These are phyloP conservation scores for Tinospora cordifolia DNA, from an alignment of 164 flowering plant genomes.

Conservation along the genomic window DNA sequence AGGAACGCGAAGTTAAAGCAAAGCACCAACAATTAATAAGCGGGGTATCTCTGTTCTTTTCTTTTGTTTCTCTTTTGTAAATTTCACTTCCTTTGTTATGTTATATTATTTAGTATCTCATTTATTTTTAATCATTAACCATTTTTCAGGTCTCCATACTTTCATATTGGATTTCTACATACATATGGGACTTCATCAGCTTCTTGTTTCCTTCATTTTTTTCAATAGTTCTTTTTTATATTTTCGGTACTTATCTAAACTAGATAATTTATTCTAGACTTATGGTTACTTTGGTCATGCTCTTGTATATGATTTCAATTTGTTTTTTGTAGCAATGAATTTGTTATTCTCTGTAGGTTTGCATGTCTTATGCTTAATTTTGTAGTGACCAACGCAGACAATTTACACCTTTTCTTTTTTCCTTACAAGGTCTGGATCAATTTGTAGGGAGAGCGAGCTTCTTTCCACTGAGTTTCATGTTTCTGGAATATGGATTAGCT, in stretches of 20 bases:
- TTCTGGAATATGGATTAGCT: conserved; percentile 82
- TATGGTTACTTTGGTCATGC: neutral
- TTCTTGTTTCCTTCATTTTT: conserved; percentile 74
- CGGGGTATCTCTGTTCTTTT: conserved; percentile 53
- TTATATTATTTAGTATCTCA: neutral
- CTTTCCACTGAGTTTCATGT: conserved; percentile 55
- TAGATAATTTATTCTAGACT: neutral
- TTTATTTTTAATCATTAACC: neutral
- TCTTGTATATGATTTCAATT: neutral
- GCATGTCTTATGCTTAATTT: neutral
- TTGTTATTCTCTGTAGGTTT: neutral
- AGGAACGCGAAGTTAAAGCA: conserved; percentile 97
- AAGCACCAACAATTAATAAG: conserved; percentile 95
- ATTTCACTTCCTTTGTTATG: neutral
- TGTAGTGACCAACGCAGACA: neutral
- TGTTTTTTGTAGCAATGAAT: neutral
- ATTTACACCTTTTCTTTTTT: conserved; percentile 5
- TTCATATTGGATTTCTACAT: conserved; percentile 90
- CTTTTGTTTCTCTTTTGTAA: neutral
- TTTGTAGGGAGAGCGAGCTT: conserved; percentile 67
- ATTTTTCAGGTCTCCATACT: conserved; percentile 64
- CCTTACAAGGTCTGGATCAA: conserved; percentile 73
- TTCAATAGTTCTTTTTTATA: conserved; percentile 66
- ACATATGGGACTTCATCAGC: conserved; percentile 89
- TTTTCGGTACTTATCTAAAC: conserved; percentile 58